Percentiles rank a stretch among this genome's conserved stretches.
Conservation (phyloP, 192 early-diverging fungal genomes). For the Phlyctochytrium planicorne region DNA sequence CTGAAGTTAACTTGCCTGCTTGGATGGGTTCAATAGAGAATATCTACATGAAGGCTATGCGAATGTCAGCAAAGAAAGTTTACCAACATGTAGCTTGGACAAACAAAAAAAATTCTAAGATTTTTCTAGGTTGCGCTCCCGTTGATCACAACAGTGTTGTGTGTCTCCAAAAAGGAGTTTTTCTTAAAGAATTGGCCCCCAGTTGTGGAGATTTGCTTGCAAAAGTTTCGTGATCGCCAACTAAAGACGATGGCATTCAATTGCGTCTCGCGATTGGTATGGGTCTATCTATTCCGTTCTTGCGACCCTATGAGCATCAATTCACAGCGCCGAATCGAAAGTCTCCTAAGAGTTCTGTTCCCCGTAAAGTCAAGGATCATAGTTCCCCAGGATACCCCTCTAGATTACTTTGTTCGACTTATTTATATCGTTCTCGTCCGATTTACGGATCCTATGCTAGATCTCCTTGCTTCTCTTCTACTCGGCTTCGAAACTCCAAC, state of each 20-base stretch:
- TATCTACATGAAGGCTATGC: slow-evolving; percentile 83
- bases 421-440: slow-evolving; percentile 66
- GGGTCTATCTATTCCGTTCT: slow-evolving; percentile 94
- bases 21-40: slow-evolving; percentile 92
- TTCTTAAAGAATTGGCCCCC: slow-evolving; percentile 76
- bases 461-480: slow-evolving; percentile 63
- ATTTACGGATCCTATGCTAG: slow-evolving; percentile 67
- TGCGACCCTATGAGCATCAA: slow-evolving; percentile 56
- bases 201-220: slow-evolving; percentile 39
- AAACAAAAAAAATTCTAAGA: background rate
- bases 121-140: slow-evolving; percentile 71
- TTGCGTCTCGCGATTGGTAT: slow-evolving; percentile 78
- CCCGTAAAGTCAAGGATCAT: slow-evolving; percentile 57
- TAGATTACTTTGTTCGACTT: slow-evolving; percentile 70
- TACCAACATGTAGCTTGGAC: slow-evolving; percentile 54
- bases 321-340: slow-evolving; percentile 51
- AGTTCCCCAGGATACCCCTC: slow-evolving; percentile 58
- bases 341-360: slow-evolving; percentile 64
- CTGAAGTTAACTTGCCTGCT: slow-evolving; percentile 92
- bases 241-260: slow-evolving; percentile 65
- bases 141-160: slow-evolving; percentile 82
- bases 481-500: slow-evolving; percentile 55
- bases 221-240: slow-evolving; percentile 32
- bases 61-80: slow-evolving; percentile 86
- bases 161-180: slow-evolving; percentile 85